phyloP scores from a whole-genome alignment of 345 rosid genomes.

The Physaria fendleri region DNA sequence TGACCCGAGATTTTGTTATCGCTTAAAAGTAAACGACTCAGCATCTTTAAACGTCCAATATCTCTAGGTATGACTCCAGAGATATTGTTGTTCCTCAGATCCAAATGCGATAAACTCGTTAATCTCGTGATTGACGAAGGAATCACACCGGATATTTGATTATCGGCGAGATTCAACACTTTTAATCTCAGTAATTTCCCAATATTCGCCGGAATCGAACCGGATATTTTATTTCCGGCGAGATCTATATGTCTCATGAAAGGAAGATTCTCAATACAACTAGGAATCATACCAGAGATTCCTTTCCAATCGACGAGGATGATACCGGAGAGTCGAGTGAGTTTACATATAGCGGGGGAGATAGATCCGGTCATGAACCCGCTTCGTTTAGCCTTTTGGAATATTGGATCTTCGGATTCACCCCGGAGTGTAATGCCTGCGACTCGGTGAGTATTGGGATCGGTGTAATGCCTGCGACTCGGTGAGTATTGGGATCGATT shows the following conservation, averaged over 20 bases:
- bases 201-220: conserved; percentile 48
- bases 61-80: conserved; percentile 53
- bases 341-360: conserved; percentile 55
- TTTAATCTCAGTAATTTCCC: conserved; percentile 47
- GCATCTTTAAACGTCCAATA: conserved; percentile 58
- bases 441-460: conserved; percentile 44
- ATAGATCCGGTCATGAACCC: conserved; percentile 76
- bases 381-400: conserved; percentile 49
- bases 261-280: conserved; percentile 43
- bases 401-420: conserved; percentile 78
- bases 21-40: conserved; percentile 56
- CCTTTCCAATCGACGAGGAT: conserved; percentile 77
- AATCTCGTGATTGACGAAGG: conserved; percentile 52
- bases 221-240: conserved; percentile 61
- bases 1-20: conserved; percentile 61
- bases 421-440: conserved; percentile 69
- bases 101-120: conserved; percentile 55
- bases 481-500: conserved; percentile 37
- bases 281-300: conserved; percentile 58
- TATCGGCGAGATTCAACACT: conserved; percentile 71
- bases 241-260: conserved; percentile 62
- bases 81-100: conserved; percentile 54
- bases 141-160: conserved; percentile 46
- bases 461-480: conserved; percentile 62
- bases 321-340: conserved; percentile 48